These are phyloP conservation scores for Solanum chmielewskii DNA, from an alignment of 257 asterid species.

Conservation along the genomic window DNA sequence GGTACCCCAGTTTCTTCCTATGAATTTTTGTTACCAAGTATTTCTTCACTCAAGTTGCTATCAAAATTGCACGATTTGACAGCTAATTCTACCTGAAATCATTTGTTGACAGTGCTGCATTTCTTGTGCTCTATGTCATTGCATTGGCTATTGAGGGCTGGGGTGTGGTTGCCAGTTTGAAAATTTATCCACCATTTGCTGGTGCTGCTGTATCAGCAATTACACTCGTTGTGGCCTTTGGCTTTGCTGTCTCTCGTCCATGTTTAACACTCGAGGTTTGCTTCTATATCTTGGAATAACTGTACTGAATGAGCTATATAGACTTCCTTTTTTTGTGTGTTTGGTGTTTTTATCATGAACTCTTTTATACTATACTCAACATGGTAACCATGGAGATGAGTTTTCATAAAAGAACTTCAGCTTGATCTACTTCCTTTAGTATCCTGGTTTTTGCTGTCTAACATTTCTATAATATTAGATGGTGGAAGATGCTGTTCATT, in stretches of 20 bases:
- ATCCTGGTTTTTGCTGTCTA: not conserved
- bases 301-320: not conserved
- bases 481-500: conserved; percentile 99
- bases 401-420: not conserved
- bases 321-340: not conserved
- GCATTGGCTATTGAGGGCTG: conserved; percentile 98
- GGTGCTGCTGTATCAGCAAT: conserved; percentile 98
- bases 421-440: not conserved
- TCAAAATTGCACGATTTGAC: not conserved
- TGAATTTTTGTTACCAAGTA: not conserved
- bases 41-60: not conserved
- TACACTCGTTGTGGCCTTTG: conserved; percentile 95
- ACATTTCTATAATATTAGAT: conserved; percentile 31
- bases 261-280: conserved; percentile 96
- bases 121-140: conserved; percentile 89
- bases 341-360: not conserved
- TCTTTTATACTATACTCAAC: not conserved
- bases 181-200: conserved; percentile 93
- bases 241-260: conserved; percentile 97
- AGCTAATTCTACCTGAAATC: not conserved
- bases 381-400: conserved; percentile 2
- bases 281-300: not conserved
- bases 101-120: conserved; percentile 65
- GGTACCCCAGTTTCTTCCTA: not conserved
- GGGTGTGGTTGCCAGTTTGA: conserved; percentile 99